Conservation (phyloP, 2,329 filamentous ascomycete genomes). For the Stemphylium vesicarium region DNA sequence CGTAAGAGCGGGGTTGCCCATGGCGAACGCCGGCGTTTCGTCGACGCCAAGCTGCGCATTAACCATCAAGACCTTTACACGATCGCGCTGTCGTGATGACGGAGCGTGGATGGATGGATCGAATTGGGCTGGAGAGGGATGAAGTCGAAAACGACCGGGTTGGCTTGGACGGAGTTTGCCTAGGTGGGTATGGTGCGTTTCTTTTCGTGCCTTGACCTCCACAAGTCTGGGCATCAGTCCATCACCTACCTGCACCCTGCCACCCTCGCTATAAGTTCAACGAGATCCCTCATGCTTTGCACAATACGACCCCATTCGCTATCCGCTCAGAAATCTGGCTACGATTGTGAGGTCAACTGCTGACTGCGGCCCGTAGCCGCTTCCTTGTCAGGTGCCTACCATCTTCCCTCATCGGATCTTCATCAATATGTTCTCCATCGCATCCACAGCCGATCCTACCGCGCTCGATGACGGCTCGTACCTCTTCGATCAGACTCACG, state of each 20-base stretch:
- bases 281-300: slow-evolving; percentile 34
- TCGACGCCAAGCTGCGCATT: slow-evolving; percentile 10
- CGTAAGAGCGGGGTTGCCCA: slow-evolving; percentile 16
- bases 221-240: slow-evolving; percentile 20
- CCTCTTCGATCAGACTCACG: slow-evolving; percentile 41
- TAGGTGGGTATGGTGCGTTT: slow-evolving; percentile 31
- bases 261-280: slow-evolving; percentile 40
- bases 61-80: slow-evolving; percentile 3
- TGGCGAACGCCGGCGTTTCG: slow-evolving; percentile 8
- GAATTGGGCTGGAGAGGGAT: slow-evolving; percentile 8
- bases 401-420: slow-evolving; percentile 22
- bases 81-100: slow-evolving; percentile 2
- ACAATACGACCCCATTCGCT: slow-evolving; percentile 19
- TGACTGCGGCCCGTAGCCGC: slow-evolving; percentile 27
- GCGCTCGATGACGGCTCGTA: slow-evolving; percentile 44
- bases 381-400: slow-evolving; percentile 39
- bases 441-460: slow-evolving; percentile 41
- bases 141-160: slow-evolving; percentile 20
- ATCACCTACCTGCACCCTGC: slow-evolving; percentile 28
- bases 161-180: slow-evolving; percentile 22
- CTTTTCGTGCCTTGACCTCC: slow-evolving; percentile 38
- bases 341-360: slow-evolving; percentile 28
- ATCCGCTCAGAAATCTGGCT: slow-evolving; percentile 17
- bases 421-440: slow-evolving; percentile 45
- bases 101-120: background rate